Evolutionary conservation across 164 flowering plant species (phyloP), one percentile per base, ranked within the genome.

Genomic region (Vitis riparia): DNA sequence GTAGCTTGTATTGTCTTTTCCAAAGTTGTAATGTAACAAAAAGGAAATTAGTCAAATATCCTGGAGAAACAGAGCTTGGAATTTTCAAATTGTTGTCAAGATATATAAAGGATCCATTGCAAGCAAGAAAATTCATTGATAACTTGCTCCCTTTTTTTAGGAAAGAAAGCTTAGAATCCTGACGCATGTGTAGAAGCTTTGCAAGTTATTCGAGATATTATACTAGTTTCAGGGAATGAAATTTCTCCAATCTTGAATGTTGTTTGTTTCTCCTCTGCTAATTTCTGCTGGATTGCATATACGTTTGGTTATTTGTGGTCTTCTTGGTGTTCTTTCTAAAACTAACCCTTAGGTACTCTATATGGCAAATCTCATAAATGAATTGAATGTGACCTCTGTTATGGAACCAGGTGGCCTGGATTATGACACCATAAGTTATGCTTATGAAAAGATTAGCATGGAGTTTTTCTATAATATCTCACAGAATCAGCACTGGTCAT

Each of bases 251-350:
- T 93, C 63, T 66, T 96, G 50, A 77, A 74, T 74, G 83, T 87
- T 9, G 63, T 91, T 87, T 9, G 63, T 91, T 32, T 77, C 83
- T 66, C 89, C 91, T n/a, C 84, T 93, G 62, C 92, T 93, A 23
- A 23, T 23, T 19, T 19, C 23, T 19, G 23, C 23, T 19, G 23
- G 23, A 19, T 19, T 19, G 23, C 1, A 19, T 19, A 19, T 19
- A 1, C 23, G 23, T 19, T 19, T 19, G 23, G 1, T 1, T 1
- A 19, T 19, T 19, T 19, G 23, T 19, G 23, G 1, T 19, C 23
- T 19, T 19, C 23, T 19, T 19, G 23, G 23, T 19, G 23, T 19
- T 19, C 23, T 19, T 19, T 1, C 23, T 19, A 1, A 19, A 19
- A 19, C 23, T 1, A 0, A 19, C 23, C 23, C 23, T 19, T 19